Percentiles rank a stretch among this genome's conserved stretches.
These are phyloP conservation scores for Penicillium aurantiogriseum DNA, from an alignment of 2,329 filamentous ascomycete genomes.

Conservation along the genomic window DNA sequence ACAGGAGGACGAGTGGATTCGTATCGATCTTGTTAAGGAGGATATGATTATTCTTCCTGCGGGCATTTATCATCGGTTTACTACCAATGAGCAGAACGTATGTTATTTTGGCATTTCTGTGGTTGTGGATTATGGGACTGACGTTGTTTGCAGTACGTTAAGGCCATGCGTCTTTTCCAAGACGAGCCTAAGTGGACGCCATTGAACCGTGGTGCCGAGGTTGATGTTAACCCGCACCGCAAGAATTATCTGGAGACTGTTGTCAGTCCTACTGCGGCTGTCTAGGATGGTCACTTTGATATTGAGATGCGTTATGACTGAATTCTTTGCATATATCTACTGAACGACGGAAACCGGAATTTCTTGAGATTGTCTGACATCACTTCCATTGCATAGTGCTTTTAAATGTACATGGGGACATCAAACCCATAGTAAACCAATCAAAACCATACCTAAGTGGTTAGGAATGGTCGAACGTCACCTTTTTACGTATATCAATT, in stretches of 20 bases:
- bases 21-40: constrained; percentile 77
- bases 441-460: neutral
- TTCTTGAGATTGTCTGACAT: neutral
- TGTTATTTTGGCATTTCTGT: constrained; percentile 40
- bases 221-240: constrained; percentile 76
- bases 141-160: constrained; percentile 68
- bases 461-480: no score
- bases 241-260: constrained; percentile 66
- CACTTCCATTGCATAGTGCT: neutral
- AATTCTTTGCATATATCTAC: constrained; percentile 4
- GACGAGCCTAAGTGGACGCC: constrained; percentile 99
- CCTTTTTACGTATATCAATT: neutral
- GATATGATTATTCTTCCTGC: constrained; percentile 92
- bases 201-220: constrained; percentile 72
- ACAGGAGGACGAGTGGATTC: constrained; percentile 81
- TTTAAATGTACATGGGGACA: neutral
- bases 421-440: neutral
- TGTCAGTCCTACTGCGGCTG: constrained; percentile 25
- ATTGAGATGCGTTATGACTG: constrained; percentile 12
- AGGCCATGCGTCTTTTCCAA: constrained; percentile 95
- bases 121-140: constrained; percentile 7
- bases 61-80: constrained; percentile 97
- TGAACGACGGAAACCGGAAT: neutral
- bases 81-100: constrained; percentile 87
- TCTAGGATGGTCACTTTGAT: constrained; percentile 13